Evolutionary conservation across 2,329 filamentous ascomycete species (phyloP).

Genomic region (Verticillium zaregamsianum): DNA sequence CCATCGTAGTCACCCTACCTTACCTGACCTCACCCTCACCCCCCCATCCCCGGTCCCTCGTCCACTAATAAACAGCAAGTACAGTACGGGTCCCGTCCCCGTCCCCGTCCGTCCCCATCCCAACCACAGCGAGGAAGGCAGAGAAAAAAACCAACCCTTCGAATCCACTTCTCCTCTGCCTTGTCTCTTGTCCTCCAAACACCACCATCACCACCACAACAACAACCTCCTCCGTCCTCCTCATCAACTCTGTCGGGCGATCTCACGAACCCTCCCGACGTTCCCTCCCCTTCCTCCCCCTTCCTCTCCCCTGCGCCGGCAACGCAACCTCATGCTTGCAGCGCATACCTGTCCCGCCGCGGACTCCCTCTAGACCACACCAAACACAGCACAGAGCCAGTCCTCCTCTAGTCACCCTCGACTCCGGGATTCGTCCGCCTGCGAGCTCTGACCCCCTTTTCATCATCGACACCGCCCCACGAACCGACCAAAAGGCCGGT

Average conservation of each 20-base stretch:
- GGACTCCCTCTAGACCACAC: neutral
- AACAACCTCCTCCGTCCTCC: neutral
- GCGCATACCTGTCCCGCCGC: neutral
- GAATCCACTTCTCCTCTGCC: constrained; percentile 4
- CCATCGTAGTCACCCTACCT: neutral
- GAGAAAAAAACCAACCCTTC: constrained; percentile 3
- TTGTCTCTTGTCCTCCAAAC: neutral
- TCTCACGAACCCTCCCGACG: neutral
- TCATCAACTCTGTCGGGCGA: neutral
- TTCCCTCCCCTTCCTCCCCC: neutral
- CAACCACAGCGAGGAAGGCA: neutral
- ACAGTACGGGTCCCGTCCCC: neutral
- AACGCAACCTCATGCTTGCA: neutral
- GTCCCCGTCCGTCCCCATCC: neutral
- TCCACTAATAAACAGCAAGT: neutral
- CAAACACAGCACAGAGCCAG: neutral
- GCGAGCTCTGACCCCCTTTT: neutral
- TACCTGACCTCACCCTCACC: neutral
- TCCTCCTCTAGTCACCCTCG: neutral
- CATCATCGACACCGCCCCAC: neutral
- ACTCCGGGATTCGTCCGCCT: neutral
- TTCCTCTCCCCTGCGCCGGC: neutral
- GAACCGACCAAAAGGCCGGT: neutral
- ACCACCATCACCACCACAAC: constrained; percentile 2
- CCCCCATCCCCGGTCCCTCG: neutral